Evolutionary conservation across 2,329 filamentous ascomycete species (phyloP).

Genomic region (Aphanoascus verrucosus): DNA sequence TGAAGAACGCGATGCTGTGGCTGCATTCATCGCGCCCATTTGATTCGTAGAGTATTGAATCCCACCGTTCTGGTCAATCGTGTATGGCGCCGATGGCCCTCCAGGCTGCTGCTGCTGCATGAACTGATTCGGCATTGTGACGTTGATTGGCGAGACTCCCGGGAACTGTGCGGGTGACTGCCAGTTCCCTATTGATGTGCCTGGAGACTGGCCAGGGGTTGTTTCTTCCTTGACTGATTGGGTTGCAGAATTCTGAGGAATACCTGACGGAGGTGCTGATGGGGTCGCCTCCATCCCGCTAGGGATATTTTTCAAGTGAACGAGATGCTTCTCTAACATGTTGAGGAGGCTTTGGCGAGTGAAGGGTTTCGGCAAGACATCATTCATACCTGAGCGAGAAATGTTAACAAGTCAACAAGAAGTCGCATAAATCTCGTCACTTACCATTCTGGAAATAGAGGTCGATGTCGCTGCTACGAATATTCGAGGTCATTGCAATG

Average conservation of each 20-base stretch:
- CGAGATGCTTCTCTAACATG: constrained; percentile 78
- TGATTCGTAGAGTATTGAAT: constrained; percentile 17
- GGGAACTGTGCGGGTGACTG: constrained; percentile 51
- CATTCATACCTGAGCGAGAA: constrained; percentile 81
- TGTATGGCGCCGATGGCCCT: constrained; percentile 1
- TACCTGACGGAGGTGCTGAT: constrained; percentile 32
- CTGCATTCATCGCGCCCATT: constrained; percentile 19
- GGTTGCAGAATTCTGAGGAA: constrained; percentile 42
- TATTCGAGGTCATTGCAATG: constrained; percentile 98
- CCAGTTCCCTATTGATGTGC: constrained; percentile 50
- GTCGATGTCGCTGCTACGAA: constrained; percentile 88
- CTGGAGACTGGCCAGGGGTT: constrained; percentile 52
- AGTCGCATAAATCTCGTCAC: constrained; percentile 22
- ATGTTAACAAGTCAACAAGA: neutral
- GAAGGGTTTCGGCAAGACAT: constrained; percentile 93
- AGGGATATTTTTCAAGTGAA: constrained; percentile 63
- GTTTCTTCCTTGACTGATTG: constrained; percentile 53
- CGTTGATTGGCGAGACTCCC: constrained; percentile 47
- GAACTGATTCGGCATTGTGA: constrained; percentile 36
- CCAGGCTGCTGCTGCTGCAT: constrained; percentile 19
- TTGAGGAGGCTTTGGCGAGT: constrained; percentile 76
- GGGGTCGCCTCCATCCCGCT: constrained; percentile 45
- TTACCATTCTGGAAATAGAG: constrained; percentile 95
- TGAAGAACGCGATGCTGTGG: constrained; percentile 14
- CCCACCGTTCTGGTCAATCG: constrained; percentile 16